phyloP scores from a whole-genome alignment of 768 basidiomycete genomes.

The Tylopilus felleus region DNA sequence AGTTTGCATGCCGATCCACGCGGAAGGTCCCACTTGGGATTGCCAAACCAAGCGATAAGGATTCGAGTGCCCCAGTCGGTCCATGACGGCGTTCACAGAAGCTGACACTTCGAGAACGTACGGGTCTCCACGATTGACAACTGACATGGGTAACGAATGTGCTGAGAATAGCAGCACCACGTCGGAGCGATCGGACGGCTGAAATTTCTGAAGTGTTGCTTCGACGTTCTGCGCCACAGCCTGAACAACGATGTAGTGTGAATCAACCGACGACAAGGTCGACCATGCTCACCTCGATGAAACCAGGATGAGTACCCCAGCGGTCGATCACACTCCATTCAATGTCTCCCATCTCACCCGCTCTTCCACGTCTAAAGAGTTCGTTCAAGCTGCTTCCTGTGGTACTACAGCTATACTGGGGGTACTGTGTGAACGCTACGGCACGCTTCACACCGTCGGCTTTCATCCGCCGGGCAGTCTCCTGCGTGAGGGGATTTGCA shows the following conservation, averaged over 20 bases:
- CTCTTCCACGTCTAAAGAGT: constrained; percentile 63
- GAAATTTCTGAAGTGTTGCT: constrained; percentile 74
- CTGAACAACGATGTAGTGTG: constrained; percentile 38
- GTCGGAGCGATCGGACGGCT: constrained; percentile 63
- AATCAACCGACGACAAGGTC: not conserved
- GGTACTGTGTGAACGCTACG: constrained; percentile 96
- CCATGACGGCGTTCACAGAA: constrained; percentile 92
- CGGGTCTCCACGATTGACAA: constrained; percentile 98
- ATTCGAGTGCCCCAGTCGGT: constrained; percentile 70
- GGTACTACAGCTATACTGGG: constrained; percentile 97
- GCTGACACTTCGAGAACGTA: constrained; percentile 95
- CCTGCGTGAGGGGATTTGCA: constrained; percentile 82
- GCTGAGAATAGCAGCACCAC: constrained; percentile 92
- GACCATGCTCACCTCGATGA: constrained; percentile 73
- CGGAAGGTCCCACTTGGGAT: constrained; percentile 92
- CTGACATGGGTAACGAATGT: constrained; percentile 96
- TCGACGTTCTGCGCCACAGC: constrained; percentile 89
- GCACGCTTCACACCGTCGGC: constrained; percentile 89
- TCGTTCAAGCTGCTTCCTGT: constrained; percentile 98
- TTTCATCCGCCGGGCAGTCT: constrained; percentile 79
- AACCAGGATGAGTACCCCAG: constrained; percentile 94
- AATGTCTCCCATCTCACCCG: constrained; percentile 62
- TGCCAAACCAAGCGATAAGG: constrained; percentile 98
- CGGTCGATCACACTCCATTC: constrained; percentile 98
- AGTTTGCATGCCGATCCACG: constrained; percentile 99